Base-by-base conservation (phyloP, 345 rosid genomes). In the Heritiera fomes region DNA sequence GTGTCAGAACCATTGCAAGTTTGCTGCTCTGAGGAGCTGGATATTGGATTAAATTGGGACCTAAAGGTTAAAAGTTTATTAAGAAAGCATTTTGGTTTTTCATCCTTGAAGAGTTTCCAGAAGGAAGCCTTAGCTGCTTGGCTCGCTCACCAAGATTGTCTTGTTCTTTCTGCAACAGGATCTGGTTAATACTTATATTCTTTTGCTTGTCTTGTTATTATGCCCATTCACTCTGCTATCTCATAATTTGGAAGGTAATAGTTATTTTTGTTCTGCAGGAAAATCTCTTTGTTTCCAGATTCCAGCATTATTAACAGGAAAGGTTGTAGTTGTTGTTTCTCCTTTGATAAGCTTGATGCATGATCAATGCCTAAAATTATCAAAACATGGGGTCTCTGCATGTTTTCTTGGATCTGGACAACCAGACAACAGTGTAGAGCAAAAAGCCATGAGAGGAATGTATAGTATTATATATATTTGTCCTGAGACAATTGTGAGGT, bases 371-470 rank as follows among this genome's bases (percentile, higher is more conserved):
- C 88, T 92, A 34, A 91, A 93, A 80, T 85, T 94, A 41, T 91
- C 97, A 75, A 88, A 76, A 73, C 91, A 89, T 82, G 91, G 87
- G 40, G 83, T 94, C 82, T 87, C 98, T 62, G 95, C 98, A 79
- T 94, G 98, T 82, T 94, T 94, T 83, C 98, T 94, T 75, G 98
- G 98, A 55, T 94, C 98, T 77, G 98, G 98, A 73, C 98, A 94
- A 85, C 91, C 90, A 61, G 98, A 94, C 80, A 90, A 85, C 79
- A 83, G 80, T 14, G 91, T 94, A 50, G 98, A 94, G 85, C 79
- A 89, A 84, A 93, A 93, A 83, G 98, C 98, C 18, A 87, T 94
- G 94, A 87, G 83, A 73, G 98, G 98, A 82, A 84, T 84, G 90
- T 94, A 94, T 77, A 85, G 82, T 76, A 84, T 94, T 78, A 84